Conservation (phyloP, 1,139 yeast genomes). For the Magnusiomyces fungicola region DNA sequence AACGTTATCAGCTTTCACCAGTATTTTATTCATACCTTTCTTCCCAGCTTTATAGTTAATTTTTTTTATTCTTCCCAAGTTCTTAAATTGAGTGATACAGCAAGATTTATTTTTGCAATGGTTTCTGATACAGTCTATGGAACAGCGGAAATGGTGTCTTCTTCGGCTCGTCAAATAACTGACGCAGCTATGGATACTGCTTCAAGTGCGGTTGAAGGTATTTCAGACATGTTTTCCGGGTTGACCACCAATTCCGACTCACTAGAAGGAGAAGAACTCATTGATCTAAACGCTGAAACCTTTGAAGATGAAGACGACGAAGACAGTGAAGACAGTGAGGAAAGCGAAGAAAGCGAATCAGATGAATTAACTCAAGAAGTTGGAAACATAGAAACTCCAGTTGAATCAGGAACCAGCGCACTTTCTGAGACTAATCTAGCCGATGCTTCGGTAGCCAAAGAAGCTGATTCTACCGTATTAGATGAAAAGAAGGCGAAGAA, state of each 20-base stretch:
- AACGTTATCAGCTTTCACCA: not conserved
- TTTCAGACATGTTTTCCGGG: too few species aligned
- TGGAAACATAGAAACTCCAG: not conserved
- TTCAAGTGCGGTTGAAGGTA: too few species aligned
- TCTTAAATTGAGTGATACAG: not conserved
- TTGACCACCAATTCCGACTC: not conserved
- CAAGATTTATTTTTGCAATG: not conserved
- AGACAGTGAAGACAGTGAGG: constrained; percentile 22
- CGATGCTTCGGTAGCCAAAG: not conserved
- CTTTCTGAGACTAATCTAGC: not conserved
- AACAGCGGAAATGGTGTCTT: not conserved
- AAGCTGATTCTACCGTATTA: not conserved
- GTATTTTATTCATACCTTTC: not conserved
- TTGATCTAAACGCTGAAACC: constrained; percentile 10
- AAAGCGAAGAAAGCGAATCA: constrained; percentile 5
- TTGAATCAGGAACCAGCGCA: not conserved
- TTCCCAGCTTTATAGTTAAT: not conserved
- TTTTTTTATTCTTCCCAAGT: not conserved
- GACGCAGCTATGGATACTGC: not conserved
- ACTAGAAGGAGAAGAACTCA: constrained; percentile 9
- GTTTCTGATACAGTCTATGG: constrained; percentile 2
- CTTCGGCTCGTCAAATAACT: not conserved
- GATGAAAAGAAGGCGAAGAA: constrained; percentile 6
- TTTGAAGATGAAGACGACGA: constrained; percentile 21
- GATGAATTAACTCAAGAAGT: not conserved